Evolutionary conservation across 352 stramenopile species (phyloP).

Genomic region (Phytophthora pisi): DNA sequence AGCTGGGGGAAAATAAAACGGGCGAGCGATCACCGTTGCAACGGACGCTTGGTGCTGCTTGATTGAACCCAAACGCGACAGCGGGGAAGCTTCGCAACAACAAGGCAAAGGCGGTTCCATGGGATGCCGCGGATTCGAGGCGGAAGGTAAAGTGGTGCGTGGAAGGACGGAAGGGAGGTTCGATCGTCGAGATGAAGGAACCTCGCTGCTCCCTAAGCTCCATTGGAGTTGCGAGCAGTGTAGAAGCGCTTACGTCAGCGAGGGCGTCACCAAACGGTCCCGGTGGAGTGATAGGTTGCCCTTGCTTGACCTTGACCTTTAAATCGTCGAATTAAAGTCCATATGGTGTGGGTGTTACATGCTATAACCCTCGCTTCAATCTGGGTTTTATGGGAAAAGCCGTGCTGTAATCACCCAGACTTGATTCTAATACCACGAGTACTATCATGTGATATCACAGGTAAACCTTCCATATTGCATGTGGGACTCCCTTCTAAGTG

Average conservation of each 20-base stretch:
- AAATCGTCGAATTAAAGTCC: conserved; percentile 9
- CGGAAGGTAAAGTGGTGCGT: neutral
- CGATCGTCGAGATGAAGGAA: neutral
- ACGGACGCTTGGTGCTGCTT: neutral
- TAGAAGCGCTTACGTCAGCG: neutral
- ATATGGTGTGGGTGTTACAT: neutral
- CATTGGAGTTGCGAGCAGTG: too few species aligned
- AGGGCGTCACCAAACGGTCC: neutral
- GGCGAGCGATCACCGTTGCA: conserved; percentile 5
- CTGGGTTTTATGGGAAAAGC: neutral
- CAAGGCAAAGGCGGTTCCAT: neutral
- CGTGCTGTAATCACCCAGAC: neutral
- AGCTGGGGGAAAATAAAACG: conserved; percentile 19
- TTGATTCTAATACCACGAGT: neutral
- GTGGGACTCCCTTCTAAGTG: conserved; percentile 12
- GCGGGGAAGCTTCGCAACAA: too few species aligned
- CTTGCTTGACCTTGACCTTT: neutral
- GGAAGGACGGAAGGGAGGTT: neutral
- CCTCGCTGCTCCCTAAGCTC: neutral
- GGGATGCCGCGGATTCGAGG: neutral
- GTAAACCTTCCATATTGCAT: neutral
- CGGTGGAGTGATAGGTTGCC: neutral
- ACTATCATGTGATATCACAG: neutral
- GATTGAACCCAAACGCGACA: neutral
- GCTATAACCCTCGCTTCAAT: neutral